Base-by-base conservation (phyloP, 1,139 yeast genomes). In the Taiozyma sp. region DNA sequence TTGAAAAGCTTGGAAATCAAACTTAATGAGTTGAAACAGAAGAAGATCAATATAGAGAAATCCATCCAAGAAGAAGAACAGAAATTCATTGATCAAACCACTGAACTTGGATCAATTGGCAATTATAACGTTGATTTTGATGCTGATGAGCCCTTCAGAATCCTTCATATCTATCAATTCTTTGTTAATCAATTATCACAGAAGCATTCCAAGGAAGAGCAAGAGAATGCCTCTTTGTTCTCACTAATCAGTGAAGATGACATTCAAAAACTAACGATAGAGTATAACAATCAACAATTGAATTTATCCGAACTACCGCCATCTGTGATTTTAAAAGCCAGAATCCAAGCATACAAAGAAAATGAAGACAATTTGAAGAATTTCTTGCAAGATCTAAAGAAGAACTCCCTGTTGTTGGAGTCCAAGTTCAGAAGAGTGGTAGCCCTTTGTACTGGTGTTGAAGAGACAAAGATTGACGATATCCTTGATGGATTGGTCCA, bases 391-490 rank as follows among this genome's bases (percentile, higher is more conserved):
- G 72, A 68, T 6, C 69, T 83, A 46, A 73, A 74, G 43, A 68
- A 75, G 39, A 75, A 80, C 16, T 80, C 84, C 8, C 75, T 80
- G 41, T 85, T 79, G 56, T 73, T 91, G 51, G 96, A 95, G 54
- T 76, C 82, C 37, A 91, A 91, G 66, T 93, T 90, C 70, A 83
- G 95, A 62, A 79, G 88, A 60, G 97, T 93, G 24, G 93, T 93
- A 41, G 84, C 97, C 44, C 75, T 89, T 51, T 91, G 98, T 71
- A 87, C 97, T 4, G 93, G 95, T 22, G 95, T 90, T 28, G 88
- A 83, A 45, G 85, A 80, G 50, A 74, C 71, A 26, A 85, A 85
- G 58, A 96, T 91, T 42, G 99, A 93, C 65, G 80, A 79, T 52
- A 76, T 93, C 60, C 75, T 93, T 52, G 95, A 87, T 57, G 96